phyloP scores from a whole-genome alignment of 441 rosid species.

The Monsonia emarginata region DNA sequence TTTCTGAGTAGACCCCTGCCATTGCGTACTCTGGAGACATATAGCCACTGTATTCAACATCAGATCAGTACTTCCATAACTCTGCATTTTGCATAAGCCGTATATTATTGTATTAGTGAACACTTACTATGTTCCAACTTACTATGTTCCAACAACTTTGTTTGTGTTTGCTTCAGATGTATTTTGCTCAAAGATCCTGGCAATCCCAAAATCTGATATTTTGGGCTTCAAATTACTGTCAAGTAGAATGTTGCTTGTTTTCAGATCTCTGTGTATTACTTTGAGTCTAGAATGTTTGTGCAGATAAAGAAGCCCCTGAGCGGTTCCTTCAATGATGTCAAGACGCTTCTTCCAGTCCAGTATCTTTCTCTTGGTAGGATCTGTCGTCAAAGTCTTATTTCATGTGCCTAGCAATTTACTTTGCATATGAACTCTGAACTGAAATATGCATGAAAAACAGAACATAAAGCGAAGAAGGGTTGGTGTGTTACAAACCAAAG shows the following conservation, averaged over 20 bases:
- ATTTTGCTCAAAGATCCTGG: neutral
- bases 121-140: neutral
- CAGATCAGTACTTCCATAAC: no score
- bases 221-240: neutral
- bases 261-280: neutral
- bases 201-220: neutral
- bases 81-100: neutral
- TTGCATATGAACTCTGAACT: neutral
- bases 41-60: neutral
- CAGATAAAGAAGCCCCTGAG: neutral
- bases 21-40: neutral
- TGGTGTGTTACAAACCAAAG: neutral
- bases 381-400: neutral
- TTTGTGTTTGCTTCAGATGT: neutral
- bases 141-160: neutral
- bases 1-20: neutral
- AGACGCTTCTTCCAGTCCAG: constrained; percentile 3
- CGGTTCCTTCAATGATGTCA: neutral
- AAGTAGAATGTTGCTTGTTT: neutral
- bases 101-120: neutral
- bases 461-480: neutral
- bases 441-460: neutral
- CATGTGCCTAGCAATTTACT: neutral
- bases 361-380: neutral
- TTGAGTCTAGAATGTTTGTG: neutral